phyloP scores from a whole-genome alignment of 2,329 filamentous ascomycete species.

The Monilinia aucupariae region DNA sequence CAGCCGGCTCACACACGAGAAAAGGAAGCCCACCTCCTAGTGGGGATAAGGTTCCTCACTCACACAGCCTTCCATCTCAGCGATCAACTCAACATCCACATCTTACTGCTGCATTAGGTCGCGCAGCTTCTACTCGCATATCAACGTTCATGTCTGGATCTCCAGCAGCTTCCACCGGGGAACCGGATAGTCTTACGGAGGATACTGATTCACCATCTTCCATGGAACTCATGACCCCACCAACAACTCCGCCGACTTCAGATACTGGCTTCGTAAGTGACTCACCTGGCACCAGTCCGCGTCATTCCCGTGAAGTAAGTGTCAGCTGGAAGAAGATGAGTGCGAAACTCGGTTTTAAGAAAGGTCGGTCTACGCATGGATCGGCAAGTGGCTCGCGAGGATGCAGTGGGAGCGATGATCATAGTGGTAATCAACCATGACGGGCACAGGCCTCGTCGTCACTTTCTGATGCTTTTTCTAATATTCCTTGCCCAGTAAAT shows the following conservation, averaged over 20 bases:
- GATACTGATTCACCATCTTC: conserved; percentile 51
- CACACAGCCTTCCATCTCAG: conserved; percentile 26
- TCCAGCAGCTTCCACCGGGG: conserved; percentile 43
- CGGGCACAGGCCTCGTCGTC: conserved; percentile 52
- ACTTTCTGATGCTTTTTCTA: conserved; percentile 37
- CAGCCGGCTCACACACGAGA: conserved; percentile 22
- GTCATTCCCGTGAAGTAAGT: conserved; percentile 24
- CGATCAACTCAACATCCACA: conserved; percentile 32
- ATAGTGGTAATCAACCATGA: conserved; percentile 46
- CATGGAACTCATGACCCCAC: conserved; percentile 66
- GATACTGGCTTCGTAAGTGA: conserved; percentile 37
- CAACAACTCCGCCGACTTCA: conserved; percentile 62
- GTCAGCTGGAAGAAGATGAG: conserved; percentile 59
- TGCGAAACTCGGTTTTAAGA: conserved; percentile 55
- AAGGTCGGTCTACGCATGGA: conserved; percentile 42
- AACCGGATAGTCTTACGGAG: conserved; percentile 51
- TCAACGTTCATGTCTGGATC: conserved; percentile 29
- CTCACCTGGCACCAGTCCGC: conserved; percentile 30
- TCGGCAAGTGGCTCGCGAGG: conserved; percentile 39
- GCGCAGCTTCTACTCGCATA: conserved; percentile 25
- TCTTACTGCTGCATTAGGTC: conserved; percentile 27
- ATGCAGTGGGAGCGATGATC: conserved; percentile 32
- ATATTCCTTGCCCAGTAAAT: conserved; percentile 29
- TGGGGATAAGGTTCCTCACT: conserved; percentile 25
- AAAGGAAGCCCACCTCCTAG: conserved; percentile 29